A percentile compares a stretch with the other conserved stretches of the same genome.
Evolutionary conservation across 2,329 filamentous ascomycete species (phyloP).

Genomic region (Exophiala mesophila): DNA sequence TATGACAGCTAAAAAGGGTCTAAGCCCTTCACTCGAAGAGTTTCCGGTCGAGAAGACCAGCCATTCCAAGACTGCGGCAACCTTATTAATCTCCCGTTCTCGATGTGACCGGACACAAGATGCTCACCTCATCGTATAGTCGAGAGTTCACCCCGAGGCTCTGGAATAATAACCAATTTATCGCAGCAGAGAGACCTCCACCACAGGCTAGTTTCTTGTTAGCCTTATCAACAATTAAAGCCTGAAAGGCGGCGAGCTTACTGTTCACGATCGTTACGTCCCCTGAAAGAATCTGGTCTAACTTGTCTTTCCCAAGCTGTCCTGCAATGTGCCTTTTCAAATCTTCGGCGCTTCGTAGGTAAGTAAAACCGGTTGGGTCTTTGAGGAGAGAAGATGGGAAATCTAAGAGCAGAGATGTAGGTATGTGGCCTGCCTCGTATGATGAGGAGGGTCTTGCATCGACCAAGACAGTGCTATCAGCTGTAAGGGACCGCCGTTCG

Average conservation of each 20-base stretch:
- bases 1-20: slow-evolving; percentile 10
- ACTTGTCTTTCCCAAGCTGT: slow-evolving; percentile 8
- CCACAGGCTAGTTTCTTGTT: slow-evolving; percentile 5
- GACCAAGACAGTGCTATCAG: slow-evolving; percentile 6
- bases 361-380: slow-evolving; percentile 7
- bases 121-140: slow-evolving; percentile 11
- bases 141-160: slow-evolving; percentile 7
- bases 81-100: no score
- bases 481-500: slow-evolving; percentile 4
- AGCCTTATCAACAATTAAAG: slow-evolving; percentile 2
- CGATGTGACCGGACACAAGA: no score
- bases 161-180: slow-evolving; percentile 7
- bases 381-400: slow-evolving; percentile 9
- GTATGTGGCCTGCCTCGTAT: slow-evolving; percentile 7
- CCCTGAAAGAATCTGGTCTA: slow-evolving; percentile 3
- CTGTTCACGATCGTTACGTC: slow-evolving; percentile 7
- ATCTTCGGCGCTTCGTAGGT: slow-evolving; percentile 6
- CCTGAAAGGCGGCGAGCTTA: neutral
- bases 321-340: slow-evolving; percentile 6
- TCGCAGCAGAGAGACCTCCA: slow-evolving; percentile 10
- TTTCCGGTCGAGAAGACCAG: slow-evolving; percentile 4
- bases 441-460: slow-evolving; percentile 9
- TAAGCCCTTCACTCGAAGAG: slow-evolving; percentile 8
- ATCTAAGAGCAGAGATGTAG: slow-evolving; percentile 10
- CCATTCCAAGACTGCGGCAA: slow-evolving; percentile 5